Conservation (phyloP, 768 basidiomycete species). For the Baorangia bicolor region DNA sequence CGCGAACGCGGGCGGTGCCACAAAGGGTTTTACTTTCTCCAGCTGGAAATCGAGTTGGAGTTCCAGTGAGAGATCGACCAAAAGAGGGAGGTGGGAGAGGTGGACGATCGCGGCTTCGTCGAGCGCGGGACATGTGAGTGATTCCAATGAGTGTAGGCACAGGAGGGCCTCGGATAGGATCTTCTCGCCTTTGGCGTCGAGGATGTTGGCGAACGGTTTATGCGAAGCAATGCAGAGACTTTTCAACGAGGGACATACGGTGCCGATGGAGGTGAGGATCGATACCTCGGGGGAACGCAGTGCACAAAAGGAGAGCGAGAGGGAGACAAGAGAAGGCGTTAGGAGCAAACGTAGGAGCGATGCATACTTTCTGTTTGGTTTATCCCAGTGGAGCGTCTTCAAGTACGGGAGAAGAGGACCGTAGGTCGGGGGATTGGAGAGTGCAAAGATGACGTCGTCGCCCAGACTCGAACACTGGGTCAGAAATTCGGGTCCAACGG, state of each 20-base stretch:
- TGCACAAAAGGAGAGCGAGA: constrained; percentile 7
- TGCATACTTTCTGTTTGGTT: constrained; percentile 11
- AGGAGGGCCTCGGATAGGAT: constrained; percentile 24
- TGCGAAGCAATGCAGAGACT: constrained; percentile 4
- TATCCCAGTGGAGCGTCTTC: constrained; percentile 22
- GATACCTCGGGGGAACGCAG: constrained; percentile 19
- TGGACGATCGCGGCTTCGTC: constrained; percentile 22
- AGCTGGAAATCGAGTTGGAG: constrained; percentile 14
- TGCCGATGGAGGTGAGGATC: constrained; percentile 20
- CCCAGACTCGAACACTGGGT: constrained; percentile 4
- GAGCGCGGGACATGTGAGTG: constrained; percentile 19
- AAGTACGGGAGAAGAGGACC: constrained; percentile 23
- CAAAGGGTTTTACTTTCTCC: constrained; percentile 9
- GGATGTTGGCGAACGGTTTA: neutral
- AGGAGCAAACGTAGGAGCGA: constrained; percentile 21
- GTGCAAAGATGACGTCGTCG: constrained; percentile 25
- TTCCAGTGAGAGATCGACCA: constrained; percentile 14
- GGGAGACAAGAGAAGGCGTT: constrained; percentile 20
- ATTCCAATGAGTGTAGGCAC: constrained; percentile 14
- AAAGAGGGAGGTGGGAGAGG: constrained; percentile 21
- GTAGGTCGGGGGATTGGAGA: constrained; percentile 23
- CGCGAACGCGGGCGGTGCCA: constrained; percentile 18
- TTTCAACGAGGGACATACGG: constrained; percentile 21
- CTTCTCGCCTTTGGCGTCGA: constrained; percentile 15
- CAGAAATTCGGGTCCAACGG: neutral